Conservation (phyloP, 1,284 basidiomycete genomes). For the Ganoderma boninense region DNA sequence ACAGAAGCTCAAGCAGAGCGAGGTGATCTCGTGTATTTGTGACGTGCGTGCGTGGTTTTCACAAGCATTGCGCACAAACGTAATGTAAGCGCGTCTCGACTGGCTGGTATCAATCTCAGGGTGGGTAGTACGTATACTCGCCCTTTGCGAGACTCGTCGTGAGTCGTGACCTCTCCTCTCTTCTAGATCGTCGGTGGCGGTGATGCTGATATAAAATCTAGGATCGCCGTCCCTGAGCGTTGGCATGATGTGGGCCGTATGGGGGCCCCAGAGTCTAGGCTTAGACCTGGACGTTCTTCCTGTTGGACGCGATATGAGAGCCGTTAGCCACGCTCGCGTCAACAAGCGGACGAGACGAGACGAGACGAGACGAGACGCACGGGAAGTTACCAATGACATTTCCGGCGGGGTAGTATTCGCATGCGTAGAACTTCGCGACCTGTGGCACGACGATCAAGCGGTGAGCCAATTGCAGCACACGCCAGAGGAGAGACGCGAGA, state of each 20-base stretch:
- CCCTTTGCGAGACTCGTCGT: background rate
- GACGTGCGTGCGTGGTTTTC: background rate
- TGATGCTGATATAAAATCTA: background rate
- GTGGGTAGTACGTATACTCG: background rate
- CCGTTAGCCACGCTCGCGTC: background rate
- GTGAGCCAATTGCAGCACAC: too few species aligned
- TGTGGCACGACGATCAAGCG: background rate
- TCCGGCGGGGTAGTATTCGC: constrained; percentile 70
- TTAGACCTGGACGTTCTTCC: background rate
- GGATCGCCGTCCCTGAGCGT: background rate
- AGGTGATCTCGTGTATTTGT: background rate
- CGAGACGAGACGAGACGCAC: constrained; percentile 49
- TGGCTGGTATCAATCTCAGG: background rate
- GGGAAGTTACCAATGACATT: constrained; percentile 69
- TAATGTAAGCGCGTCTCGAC: background rate
- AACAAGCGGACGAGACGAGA: background rate
- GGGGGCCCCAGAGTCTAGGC: background rate
- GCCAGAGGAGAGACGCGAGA: too few species aligned
- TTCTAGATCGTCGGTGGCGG: background rate
- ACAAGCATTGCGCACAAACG: too few species aligned
- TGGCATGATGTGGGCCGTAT: background rate
- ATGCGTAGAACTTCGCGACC: constrained; percentile 68
- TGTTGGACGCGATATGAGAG: background rate
- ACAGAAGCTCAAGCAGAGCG: background rate
- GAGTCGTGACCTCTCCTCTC: background rate